Percentiles rank a stretch among this genome's conserved stretches.
Evolutionary conservation across 371 early-diverging fungal species (phyloP).

Genomic region (Mortierella sp.): DNA sequence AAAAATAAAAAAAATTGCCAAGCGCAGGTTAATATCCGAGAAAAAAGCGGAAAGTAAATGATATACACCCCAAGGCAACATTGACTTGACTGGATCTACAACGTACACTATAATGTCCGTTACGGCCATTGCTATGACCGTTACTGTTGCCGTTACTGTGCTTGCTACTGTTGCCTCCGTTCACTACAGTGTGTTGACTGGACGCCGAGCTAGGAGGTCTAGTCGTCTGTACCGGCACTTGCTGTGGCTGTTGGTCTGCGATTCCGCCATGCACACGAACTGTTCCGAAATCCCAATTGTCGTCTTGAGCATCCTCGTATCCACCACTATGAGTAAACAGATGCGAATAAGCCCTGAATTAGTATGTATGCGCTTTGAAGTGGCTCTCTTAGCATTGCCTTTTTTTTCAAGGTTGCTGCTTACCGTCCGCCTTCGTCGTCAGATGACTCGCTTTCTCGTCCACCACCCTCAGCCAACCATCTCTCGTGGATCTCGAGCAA

Average conservation of each 20-base stretch:
- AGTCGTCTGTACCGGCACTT: neutral
- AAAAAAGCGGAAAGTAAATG: neutral
- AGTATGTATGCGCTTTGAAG: neutral
- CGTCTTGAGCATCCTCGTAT: constrained; percentile 60
- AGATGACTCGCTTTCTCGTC: constrained; percentile 67
- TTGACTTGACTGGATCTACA: too few species aligned
- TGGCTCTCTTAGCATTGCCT: too few species aligned
- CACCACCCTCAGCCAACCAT: constrained; percentile 73
- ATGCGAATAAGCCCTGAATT: too few species aligned
- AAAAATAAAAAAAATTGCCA: neutral
- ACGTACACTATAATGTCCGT: constrained; percentile 19
- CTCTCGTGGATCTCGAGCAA: constrained; percentile 87
- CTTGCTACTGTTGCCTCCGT: constrained; percentile 5
- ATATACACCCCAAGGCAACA: too few species aligned
- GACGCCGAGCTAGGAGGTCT: constrained; percentile 35
- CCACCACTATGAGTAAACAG: constrained; percentile 28
- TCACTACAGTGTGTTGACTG: constrained; percentile 19
- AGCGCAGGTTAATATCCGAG: neutral
- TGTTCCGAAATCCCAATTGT: constrained; percentile 70
- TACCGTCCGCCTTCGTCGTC: constrained; percentile 67
- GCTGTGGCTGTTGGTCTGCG: neutral
- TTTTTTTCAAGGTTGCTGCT: neutral
- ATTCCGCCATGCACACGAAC: constrained; percentile 56
- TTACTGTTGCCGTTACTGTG: neutral
- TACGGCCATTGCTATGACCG: constrained; percentile 26